Base-by-base conservation (phyloP, 179 eudicot species). In the Beta lomatogona region DNA sequence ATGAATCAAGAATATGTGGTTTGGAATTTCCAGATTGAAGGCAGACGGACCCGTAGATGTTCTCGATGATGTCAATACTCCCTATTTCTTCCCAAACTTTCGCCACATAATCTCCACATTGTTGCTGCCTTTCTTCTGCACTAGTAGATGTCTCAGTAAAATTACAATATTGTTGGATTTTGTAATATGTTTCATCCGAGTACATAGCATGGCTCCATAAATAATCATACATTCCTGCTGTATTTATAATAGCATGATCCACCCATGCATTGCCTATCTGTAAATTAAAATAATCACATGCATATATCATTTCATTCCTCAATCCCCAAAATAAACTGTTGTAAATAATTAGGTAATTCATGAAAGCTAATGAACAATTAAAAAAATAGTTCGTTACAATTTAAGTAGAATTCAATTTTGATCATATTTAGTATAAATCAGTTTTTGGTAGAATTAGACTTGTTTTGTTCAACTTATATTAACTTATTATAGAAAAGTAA, bases 261-360 rank as follows among this genome's bases (percentile, higher is more conserved):
- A 94, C 85, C 83, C 91, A 91, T 64, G 96, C 97, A 83, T 94
- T 94, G 25, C 98, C 98, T 79, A 94, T 90, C 98, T 94, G 93
- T 84, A 85, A 5, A 66, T 25, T 9, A 19, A 7, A 31, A 6
- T 25, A 25, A 25, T 25, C 28, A 25, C 28, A 25, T 25, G 28
- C 28, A 25, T 25, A 25, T 25, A 25, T 25, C 28, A 25, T 25
- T 25, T 25, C 28, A 25, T 25, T 25, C 28, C 28, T 25, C 28
- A 25, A 25, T 1, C 28, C 28, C 28, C 28, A 25, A 25, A 25
- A 25, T 25, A 25, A 25, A 25, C 0, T 25, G 28, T 25, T 25
- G 28, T 1, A 25, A 25, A 25, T 25, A 25, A 25, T 25, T 25
- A 25, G 28, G 28, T 25, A 25, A 25, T 25, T 25, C 1, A 25